phyloP scores from a whole-genome alignment of 108 stramenopile genomes.

The Schizochytrium sp. region DNA sequence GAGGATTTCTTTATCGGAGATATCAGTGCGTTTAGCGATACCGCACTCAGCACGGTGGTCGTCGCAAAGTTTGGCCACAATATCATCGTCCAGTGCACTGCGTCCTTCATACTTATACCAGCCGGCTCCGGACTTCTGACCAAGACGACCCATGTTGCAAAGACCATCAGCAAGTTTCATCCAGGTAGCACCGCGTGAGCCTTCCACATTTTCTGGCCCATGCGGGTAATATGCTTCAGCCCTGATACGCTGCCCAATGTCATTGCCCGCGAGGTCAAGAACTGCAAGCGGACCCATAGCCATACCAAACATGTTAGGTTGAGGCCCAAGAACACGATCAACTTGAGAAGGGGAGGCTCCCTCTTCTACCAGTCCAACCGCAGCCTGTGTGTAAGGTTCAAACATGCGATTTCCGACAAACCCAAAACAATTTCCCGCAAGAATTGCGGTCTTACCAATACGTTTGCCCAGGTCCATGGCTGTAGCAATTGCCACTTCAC shows the following conservation, averaged over 20 bases:
- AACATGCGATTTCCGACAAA: slow-evolving; percentile 97
- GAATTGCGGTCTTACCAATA: slow-evolving; percentile 89
- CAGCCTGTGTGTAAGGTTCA: slow-evolving; percentile 84
- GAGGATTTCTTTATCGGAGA: slow-evolving; percentile 69
- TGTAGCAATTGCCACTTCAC: slow-evolving; percentile 78
- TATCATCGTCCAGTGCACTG: slow-evolving; percentile 62
- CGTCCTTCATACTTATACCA: slow-evolving; percentile 71
- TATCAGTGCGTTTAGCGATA: slow-evolving; percentile 61
- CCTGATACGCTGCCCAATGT: slow-evolving; percentile 79
- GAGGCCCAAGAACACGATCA: slow-evolving; percentile 78
- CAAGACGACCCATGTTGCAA: slow-evolving; percentile 84
- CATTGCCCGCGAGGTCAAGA: slow-evolving; percentile 95
- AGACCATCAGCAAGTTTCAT: slow-evolving; percentile 80
- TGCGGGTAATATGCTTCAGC: slow-evolving; percentile 64
- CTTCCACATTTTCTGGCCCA: slow-evolving; percentile 86
- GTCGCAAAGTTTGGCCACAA: slow-evolving; percentile 67
- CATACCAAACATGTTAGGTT: slow-evolving; percentile 80
- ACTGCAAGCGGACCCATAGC: slow-evolving; percentile 89
- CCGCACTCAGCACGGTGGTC: slow-evolving; percentile 61
- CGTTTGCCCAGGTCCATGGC: slow-evolving; percentile 81
- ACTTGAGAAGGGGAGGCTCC: slow-evolving; percentile 78
- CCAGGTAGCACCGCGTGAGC: slow-evolving; percentile 52
- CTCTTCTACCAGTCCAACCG: slow-evolving; percentile 79
- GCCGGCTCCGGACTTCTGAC: slow-evolving; percentile 76
- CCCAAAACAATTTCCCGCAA: slow-evolving; percentile 95